A percentile compares a stretch with the other conserved stretches of the same genome.
Conservation (phyloP, 2,329 filamentous ascomycete species). For the Coleophoma cylindrospora region DNA sequence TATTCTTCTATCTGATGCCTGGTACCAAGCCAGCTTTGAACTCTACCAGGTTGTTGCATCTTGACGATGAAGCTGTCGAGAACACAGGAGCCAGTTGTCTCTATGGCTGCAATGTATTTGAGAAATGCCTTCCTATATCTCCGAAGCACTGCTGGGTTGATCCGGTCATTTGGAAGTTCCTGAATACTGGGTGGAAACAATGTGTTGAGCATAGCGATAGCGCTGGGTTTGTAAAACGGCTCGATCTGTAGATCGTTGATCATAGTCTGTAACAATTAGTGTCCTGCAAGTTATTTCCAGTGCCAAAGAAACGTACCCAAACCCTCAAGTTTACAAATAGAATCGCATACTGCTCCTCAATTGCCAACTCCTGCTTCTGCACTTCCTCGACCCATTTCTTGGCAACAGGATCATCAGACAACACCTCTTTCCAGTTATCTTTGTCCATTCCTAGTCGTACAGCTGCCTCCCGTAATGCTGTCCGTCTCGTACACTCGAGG, state of each 20-base stretch:
- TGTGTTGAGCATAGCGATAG: constrained; percentile 24
- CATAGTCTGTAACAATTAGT: constrained; percentile 18
- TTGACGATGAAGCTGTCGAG: constrained; percentile 12
- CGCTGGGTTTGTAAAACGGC: constrained; percentile 15
- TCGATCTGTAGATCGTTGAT: constrained; percentile 12
- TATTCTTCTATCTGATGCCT: constrained; percentile 13
- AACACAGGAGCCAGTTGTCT: constrained; percentile 6
- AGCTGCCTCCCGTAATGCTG: constrained; percentile 14
- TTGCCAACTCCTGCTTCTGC: constrained; percentile 13
- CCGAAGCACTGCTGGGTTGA: constrained; percentile 11
- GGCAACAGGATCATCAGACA: constrained; percentile 12
- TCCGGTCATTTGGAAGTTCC: constrained; percentile 15
- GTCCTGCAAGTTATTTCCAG: background rate
- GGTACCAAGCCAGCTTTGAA: constrained; percentile 14
- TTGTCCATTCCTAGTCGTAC: constrained; percentile 12
- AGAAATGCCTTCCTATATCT: constrained; percentile 18
- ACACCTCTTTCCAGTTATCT: constrained; percentile 15
- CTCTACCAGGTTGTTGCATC: constrained; percentile 7
- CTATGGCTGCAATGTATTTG: constrained; percentile 12
- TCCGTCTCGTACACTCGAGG: constrained; percentile 17
- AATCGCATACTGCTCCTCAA: constrained; percentile 15
- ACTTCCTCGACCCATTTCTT: constrained; percentile 17
- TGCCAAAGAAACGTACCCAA: constrained; percentile 17
- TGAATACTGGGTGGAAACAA: constrained; percentile 20
- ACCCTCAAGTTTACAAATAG: constrained; percentile 19